These are phyloP conservation scores for Lycium barbarum DNA, from an alignment of 257 asterid genomes.

Conservation along the genomic window DNA sequence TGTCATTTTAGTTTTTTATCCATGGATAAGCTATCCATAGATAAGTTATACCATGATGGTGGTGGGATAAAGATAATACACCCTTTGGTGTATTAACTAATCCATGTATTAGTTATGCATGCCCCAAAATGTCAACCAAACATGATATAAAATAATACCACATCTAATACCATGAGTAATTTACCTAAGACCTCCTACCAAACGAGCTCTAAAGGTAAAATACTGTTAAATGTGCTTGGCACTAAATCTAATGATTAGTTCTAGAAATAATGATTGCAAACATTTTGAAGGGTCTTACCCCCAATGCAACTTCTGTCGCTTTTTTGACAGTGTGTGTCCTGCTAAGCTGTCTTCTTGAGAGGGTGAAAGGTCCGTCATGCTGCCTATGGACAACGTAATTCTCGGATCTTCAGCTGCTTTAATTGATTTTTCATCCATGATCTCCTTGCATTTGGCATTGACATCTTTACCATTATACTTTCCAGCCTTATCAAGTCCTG, in stretches of 20 bases:
- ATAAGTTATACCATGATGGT: no score
- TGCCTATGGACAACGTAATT: conserved; percentile 33
- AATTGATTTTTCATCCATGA: conserved; percentile 29
- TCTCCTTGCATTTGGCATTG: conserved; percentile 33
- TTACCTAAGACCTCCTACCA: no score
- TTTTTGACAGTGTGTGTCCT: conserved; percentile 34
- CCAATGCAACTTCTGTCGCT: conserved; percentile 76
- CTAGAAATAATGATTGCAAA: conserved; percentile 11
- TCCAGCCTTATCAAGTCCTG: conserved; percentile 49
- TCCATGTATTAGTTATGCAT: no score
- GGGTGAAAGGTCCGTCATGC: conserved; percentile 30
- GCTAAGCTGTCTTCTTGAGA: conserved; percentile 39
- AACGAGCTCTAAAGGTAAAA: neutral
- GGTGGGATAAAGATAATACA: no score
- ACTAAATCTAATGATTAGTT: conserved; percentile 17
- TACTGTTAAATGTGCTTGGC: neutral
- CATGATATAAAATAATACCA: no score
- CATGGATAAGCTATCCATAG: no score
- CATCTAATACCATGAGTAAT: no score
- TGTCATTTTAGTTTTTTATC: no score
- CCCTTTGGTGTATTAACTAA: no score
- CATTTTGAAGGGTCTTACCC: conserved; percentile 55
- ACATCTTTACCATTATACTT: conserved; percentile 46
- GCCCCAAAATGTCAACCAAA: no score
- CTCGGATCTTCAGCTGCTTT: conserved; percentile 37